phyloP scores from a whole-genome alignment of 345 rosid species.

The Microcos paniculata region DNA sequence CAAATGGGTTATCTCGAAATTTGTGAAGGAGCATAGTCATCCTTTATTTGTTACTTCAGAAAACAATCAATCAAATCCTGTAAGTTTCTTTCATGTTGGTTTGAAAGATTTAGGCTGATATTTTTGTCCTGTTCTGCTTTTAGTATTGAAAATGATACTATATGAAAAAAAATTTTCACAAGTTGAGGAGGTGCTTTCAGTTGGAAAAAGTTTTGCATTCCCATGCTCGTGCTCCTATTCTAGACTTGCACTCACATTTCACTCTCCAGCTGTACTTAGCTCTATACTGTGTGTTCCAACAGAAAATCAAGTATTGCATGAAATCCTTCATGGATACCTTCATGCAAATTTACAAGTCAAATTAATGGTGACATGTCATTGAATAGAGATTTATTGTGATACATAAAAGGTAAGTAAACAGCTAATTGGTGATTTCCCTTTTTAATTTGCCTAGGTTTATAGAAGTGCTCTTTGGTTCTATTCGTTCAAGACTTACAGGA shows the following conservation, averaged over 20 bases:
- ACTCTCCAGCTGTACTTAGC: background rate
- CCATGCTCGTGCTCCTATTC: background rate
- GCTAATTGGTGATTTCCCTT: background rate
- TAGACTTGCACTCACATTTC: background rate
- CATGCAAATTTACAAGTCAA: background rate
- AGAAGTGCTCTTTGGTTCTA: background rate
- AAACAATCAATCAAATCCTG: slow-evolving; percentile 14
- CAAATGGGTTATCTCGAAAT: slow-evolving; percentile 39
- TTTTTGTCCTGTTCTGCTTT: background rate
- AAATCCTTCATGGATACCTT: background rate
- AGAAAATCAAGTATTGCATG: background rate
- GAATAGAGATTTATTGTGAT: background rate
- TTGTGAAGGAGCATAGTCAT: slow-evolving; percentile 55
- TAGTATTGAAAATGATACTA: background rate
- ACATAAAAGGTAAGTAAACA: background rate
- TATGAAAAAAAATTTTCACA: background rate
- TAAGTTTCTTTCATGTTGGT: slow-evolving; percentile 18
- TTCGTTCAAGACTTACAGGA: background rate
- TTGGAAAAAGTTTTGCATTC: background rate
- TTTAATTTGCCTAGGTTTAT: background rate
- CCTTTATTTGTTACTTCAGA: slow-evolving; percentile 29
- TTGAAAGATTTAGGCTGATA: slow-evolving; percentile 4
- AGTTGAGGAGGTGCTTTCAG: background rate
- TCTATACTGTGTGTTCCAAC: background rate
- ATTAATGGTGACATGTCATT: background rate